Evolutionary conservation across 129 eudicot species (phyloP).

Genomic region (Kitagawia praeruptora): DNA sequence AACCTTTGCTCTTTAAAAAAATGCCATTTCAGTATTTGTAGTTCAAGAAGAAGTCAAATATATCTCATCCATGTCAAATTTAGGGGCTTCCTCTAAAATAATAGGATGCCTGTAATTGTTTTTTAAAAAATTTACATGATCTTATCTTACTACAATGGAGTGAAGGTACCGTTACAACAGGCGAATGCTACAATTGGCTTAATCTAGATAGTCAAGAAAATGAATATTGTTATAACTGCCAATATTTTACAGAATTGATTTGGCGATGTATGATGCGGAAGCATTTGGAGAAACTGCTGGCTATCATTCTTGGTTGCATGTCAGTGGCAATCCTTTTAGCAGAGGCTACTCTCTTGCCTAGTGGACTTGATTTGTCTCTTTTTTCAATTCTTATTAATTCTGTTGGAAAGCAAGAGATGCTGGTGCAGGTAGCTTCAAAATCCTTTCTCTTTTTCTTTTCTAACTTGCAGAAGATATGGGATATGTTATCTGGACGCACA

Average conservation of each 20-base stretch:
- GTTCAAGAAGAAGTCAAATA: neutral
- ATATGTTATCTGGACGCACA: neutral
- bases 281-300: slow-evolving; percentile 60
- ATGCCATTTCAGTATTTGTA: neutral
- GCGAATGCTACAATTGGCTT: neutral
- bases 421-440: slow-evolving; percentile 64
- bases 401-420: slow-evolving; percentile 61
- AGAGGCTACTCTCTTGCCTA: slow-evolving; percentile 85
- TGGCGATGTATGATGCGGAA: slow-evolving; percentile 73
- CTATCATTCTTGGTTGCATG: slow-evolving; percentile 84
- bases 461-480: neutral
- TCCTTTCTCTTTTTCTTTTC: too few species aligned
- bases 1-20: neutral
- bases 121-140: too few species aligned
- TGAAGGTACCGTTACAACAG: neutral
- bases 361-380: slow-evolving; percentile 78
- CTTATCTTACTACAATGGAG: neutral
- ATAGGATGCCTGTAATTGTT: neutral
- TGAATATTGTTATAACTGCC: slow-evolving; percentile 2
- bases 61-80: neutral
- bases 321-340: slow-evolving; percentile 90
- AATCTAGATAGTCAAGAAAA: neutral
- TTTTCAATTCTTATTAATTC: slow-evolving; percentile 74
- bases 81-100: neutral
- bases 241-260: slow-evolving; percentile 46